Evolutionary conservation across 768 basidiomycete genomes (phyloP).

Genomic region (Russula olivacea): DNA sequence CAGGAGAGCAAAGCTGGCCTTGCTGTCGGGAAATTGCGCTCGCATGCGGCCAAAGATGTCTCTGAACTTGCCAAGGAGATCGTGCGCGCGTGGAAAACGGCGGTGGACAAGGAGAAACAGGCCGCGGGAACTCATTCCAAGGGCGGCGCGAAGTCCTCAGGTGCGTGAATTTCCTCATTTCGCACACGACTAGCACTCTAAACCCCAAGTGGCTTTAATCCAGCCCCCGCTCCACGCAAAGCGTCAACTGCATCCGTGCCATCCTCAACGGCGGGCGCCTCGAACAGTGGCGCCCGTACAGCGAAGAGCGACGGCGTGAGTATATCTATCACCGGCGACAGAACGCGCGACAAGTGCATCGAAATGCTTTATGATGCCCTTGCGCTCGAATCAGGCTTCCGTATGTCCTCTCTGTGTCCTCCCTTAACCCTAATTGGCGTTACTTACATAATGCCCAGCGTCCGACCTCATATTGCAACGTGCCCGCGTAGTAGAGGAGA

Average conservation of each 20-base stretch:
- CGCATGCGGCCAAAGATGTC: slow-evolving; percentile 64
- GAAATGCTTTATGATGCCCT: slow-evolving; percentile 91
- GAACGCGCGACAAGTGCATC: slow-evolving; percentile 78
- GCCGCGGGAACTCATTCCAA: slow-evolving; percentile 37
- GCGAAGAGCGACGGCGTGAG: slow-evolving; percentile 69
- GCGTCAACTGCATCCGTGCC: slow-evolving; percentile 16
- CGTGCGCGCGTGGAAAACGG: slow-evolving; percentile 87
- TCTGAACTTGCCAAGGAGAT: slow-evolving; percentile 83
- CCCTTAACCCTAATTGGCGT: neutral
- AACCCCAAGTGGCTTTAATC: neutral
- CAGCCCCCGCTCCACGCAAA: slow-evolving; percentile 18
- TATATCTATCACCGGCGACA: slow-evolving; percentile 53
- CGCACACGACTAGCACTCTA: neutral
- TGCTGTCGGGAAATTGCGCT: slow-evolving; percentile 85
- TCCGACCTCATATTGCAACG: slow-evolving; percentile 60
- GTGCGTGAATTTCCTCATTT: slow-evolving; percentile 30
- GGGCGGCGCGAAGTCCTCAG: slow-evolving; percentile 32
- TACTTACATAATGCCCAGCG: slow-evolving; percentile 38
- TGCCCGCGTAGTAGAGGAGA: slow-evolving; percentile 66
- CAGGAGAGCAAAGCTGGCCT: slow-evolving; percentile 91
- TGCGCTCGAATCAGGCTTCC: slow-evolving; percentile 77
- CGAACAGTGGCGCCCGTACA: slow-evolving; percentile 43
- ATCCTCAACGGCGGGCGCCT: slow-evolving; percentile 23
- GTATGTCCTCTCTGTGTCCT: slow-evolving; percentile 45
- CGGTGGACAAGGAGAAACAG: slow-evolving; percentile 60